phyloP scores from a whole-genome alignment of 257 asterid genomes.

The Mitragyna speciosa region DNA sequence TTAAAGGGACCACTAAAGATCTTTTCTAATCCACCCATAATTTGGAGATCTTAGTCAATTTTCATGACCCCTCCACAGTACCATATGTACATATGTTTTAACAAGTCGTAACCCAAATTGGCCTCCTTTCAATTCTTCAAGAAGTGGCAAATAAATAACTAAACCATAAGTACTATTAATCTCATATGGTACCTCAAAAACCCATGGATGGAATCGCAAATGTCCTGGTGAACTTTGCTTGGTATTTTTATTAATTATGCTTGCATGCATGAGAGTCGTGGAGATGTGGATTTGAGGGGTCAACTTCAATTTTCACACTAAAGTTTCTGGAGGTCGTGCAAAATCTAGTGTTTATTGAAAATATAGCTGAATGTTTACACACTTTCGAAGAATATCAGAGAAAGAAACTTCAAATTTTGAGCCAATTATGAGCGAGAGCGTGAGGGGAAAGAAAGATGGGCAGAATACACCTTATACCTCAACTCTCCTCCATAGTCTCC shows the following conservation, averaged over 20 bases:
- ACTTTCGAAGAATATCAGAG: too few relatives aligned
- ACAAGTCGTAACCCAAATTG: not conserved
- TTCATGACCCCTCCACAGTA: not conserved
- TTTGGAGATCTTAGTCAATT: slow-evolving; percentile 4
- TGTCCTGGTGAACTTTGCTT: too few relatives aligned
- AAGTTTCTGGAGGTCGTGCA: too few relatives aligned
- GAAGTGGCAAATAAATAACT: not conserved
- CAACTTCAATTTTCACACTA: too few relatives aligned
- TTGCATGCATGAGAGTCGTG: not conserved
- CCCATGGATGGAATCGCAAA: not conserved
- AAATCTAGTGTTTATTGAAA: too few relatives aligned
- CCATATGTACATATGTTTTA: not conserved
- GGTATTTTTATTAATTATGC: not conserved
- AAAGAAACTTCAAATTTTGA: too few relatives aligned
- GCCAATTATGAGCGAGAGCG: too few relatives aligned
- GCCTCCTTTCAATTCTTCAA: not conserved
- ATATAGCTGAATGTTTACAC: too few relatives aligned
- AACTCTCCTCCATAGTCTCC: not conserved
- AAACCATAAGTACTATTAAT: not conserved
- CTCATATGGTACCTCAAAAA: not conserved
- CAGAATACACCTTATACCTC: not conserved
- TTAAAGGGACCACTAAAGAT: slow-evolving; percentile 14
- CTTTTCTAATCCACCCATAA: not conserved
- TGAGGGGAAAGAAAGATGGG: too few relatives aligned
- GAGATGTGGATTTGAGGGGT: too few relatives aligned